Percentiles rank a stretch among this genome's conserved stretches.
These are phyloP conservation scores for Tubosaeta sp. DNA, from an alignment of 768 basidiomycete genomes.

Conservation along the genomic window DNA sequence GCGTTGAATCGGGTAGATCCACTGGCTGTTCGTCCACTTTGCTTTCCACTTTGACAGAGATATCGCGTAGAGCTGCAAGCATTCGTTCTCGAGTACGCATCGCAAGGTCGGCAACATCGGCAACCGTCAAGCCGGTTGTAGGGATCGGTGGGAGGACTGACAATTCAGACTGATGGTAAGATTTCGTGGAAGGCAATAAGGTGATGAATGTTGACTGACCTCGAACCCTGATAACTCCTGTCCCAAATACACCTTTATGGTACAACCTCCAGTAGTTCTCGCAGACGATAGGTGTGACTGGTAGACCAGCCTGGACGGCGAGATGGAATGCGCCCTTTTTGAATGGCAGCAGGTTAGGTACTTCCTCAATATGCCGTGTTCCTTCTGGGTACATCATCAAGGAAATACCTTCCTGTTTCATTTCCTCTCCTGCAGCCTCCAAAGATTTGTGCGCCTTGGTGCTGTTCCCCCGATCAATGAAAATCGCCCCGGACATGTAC, in stretches of 20 bases:
- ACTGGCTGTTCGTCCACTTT: constrained; percentile 14
- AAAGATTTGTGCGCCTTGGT: constrained; percentile 71
- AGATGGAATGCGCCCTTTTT: constrained; percentile 99
- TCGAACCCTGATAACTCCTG: constrained; percentile 74
- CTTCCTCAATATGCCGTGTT: constrained; percentile 69
- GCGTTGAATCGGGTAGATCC: constrained; percentile 20
- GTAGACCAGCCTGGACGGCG: constrained; percentile 85
- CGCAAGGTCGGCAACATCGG: constrained; percentile 67
- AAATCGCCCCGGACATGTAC: constrained; percentile 84
- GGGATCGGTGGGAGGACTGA: constrained; percentile 87
- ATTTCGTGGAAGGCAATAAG: neutral
- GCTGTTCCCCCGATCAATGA: constrained; percentile 84
- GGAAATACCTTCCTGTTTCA: constrained; percentile 68
- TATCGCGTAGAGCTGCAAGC: constrained; percentile 71
- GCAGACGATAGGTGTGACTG: constrained; percentile 85
- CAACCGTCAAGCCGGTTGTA: constrained; percentile 64
- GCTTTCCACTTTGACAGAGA: constrained; percentile 53
- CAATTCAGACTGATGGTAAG: constrained; percentile 3
- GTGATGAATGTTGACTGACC: constrained; percentile 37
- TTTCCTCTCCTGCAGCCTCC: constrained; percentile 67
- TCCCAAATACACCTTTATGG: constrained; percentile 67
- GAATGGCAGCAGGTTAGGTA: constrained; percentile 73
- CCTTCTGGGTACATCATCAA: constrained; percentile 98
- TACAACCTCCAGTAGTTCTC: constrained; percentile 94
- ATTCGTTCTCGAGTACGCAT: constrained; percentile 71